A percentile compares a stretch with the other conserved stretches of the same genome.
Conservation (phyloP, 805 yeast species). For the Metschnikowia koreensis region DNA sequence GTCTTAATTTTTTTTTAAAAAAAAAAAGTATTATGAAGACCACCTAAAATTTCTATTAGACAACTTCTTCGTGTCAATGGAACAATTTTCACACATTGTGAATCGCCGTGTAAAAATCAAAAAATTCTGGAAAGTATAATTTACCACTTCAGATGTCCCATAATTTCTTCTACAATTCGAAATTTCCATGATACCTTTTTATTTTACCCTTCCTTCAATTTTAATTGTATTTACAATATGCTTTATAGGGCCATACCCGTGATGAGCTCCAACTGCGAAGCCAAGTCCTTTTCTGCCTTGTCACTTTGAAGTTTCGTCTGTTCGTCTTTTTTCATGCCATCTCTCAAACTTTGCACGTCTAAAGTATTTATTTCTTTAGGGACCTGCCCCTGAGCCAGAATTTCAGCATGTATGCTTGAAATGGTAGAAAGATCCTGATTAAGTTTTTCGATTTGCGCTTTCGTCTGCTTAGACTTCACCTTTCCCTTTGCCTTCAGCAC, state of each 20-base stretch:
- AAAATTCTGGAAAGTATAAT: no score
- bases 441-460: slow-evolving; percentile 32
- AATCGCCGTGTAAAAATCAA: no score
- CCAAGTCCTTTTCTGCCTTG: slow-evolving; percentile 40
- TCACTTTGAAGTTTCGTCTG: slow-evolving; percentile 27
- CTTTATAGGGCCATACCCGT: slow-evolving; percentile 36
- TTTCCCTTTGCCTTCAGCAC: slow-evolving; percentile 14
- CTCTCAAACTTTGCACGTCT: slow-evolving; percentile 32
- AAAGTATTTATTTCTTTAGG: slow-evolving; percentile 29
- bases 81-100: no score
- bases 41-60: no score
- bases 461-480: slow-evolving; percentile 29
- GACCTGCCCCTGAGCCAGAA: slow-evolving; percentile 11
- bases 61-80: no score
- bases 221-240: no score
- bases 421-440: slow-evolving; percentile 29
- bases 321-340: slow-evolving; percentile 41
- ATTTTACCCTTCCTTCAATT: no score
- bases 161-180: no score
- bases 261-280: slow-evolving; percentile 47
- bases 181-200: no score
- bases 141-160: no score
- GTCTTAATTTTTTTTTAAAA: no score
- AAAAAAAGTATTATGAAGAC: no score
- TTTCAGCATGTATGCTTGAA: slow-evolving; percentile 16